Base-by-base conservation (phyloP, 352 stramenopile species). In the Globisporangium viniferum region DNA sequence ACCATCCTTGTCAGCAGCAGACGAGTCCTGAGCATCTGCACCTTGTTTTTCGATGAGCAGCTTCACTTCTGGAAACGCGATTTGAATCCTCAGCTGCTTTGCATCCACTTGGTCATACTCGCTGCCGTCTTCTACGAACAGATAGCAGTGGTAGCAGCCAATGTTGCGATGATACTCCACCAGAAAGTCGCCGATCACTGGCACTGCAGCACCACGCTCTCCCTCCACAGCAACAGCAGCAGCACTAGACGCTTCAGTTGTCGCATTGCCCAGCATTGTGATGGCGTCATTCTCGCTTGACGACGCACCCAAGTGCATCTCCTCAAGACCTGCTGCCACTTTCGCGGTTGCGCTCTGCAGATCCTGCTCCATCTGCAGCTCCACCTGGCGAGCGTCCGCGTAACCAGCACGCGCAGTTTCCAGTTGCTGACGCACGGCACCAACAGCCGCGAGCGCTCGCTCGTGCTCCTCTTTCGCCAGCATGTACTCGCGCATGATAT, bases 131-230 rank as follows among this genome's bases (percentile, higher is more conserved):
- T 67, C n/a, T 20, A 75, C 24, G 24, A 70, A 71, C 49, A 95
- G 53, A 65, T 89, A 92, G 63, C 82, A 90, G 64, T 92, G 81
- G 56, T 95, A 95, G 64, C 85, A 92, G 41, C 84, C 85, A 48
- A 95, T 93, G 60, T 95, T 93, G 33, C 78, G 81, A 35, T 95
- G 82, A 31, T 89, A 93, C 70, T 95, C 87, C 22, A 93, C 73
- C 35, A 92, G 24, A 31, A 69, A 86, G 39, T 75, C 53, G 2
- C 41, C 61, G 31, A 84, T 73, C n/a, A 8, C 27, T 8, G 62
- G 61, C 14, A 22, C 4, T 31, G 12, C 59, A 59, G 65, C 31
- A 22, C 61, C 7, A 18, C 41, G 29, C 57, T 5, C 67, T 58
- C 4, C 73, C 33, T 12, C 18, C 8, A 15, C 61, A 18, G 41